Evolutionary conservation across 345 rosid species (phyloP).

Genomic region (Dimocarpus longan): DNA sequence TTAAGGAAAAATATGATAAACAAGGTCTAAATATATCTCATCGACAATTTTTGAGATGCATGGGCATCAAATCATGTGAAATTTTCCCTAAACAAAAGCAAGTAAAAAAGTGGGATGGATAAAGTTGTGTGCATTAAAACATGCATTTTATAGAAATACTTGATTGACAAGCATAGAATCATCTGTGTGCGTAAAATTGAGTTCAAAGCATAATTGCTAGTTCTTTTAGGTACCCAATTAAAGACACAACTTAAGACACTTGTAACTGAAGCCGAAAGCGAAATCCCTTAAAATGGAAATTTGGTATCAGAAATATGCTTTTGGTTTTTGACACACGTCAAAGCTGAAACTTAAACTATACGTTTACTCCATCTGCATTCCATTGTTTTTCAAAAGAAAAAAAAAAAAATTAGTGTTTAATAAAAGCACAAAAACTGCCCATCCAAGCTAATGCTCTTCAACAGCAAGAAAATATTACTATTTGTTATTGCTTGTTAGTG

Average conservation of each 20-base stretch:
- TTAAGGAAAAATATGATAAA: neutral
- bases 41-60: too few species aligned
- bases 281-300: neutral
- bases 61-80: neutral
- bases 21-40: too few species aligned
- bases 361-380: neutral
- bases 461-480: too few species aligned
- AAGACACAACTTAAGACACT: neutral
- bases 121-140: neutral
- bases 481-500: too few species aligned
- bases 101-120: neutral
- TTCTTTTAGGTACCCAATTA: neutral
- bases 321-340: neutral
- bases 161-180: neutral
- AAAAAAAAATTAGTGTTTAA: too few species aligned
- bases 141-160: conserved; percentile 5
- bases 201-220: neutral
- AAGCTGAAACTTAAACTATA: neutral
- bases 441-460: too few species aligned
- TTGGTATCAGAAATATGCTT: conserved; percentile 1
- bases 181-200: neutral
- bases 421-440: too few species aligned
- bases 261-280: conserved; percentile 11
- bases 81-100: neutral
- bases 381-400: neutral